Evolutionary conservation across 306 rosid genomes (phyloP).

Genomic region (Vicia sativa): DNA sequence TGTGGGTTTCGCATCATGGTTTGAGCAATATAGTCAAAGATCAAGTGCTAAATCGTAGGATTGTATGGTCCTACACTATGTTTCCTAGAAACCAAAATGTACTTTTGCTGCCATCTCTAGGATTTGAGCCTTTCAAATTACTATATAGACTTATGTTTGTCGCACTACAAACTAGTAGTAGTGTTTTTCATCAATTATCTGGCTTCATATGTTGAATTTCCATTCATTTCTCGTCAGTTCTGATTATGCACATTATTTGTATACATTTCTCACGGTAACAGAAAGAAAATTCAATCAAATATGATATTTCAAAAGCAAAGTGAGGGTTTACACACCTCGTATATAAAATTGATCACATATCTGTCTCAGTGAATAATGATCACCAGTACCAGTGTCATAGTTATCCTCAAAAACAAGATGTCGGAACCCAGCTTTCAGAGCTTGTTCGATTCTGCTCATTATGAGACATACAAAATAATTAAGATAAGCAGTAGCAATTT

Average conservation of each 20-base stretch:
- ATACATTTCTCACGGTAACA: conserved; percentile 11
- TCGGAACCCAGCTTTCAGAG: conserved; percentile 84
- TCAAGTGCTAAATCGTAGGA: no score
- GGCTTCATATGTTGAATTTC: neutral
- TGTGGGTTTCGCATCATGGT: no score
- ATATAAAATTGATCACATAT: conserved; percentile 94
- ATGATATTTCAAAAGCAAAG: neutral
- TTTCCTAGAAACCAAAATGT: neutral
- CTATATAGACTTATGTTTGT: neutral
- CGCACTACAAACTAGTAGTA: neutral
- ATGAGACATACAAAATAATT: conserved; percentile 36
- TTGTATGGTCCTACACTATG: neutral
- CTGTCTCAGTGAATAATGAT: conserved; percentile 95
- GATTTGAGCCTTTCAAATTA: neutral
- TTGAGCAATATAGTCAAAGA: no score
- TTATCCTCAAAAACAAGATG: conserved; percentile 98
- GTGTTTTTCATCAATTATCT: neutral
- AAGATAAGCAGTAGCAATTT: conserved; percentile 43
- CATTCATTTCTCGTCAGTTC: neutral
- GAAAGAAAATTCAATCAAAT: conserved; percentile 4
- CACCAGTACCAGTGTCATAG: conserved; percentile 99
- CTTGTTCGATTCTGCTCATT: conserved; percentile 72
- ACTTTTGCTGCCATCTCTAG: neutral
- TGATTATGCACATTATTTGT: neutral
- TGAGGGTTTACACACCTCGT: conserved; percentile 62